Base-by-base conservation (phyloP, 768 basidiomycete genomes). In the Suillus subaureus region DNA sequence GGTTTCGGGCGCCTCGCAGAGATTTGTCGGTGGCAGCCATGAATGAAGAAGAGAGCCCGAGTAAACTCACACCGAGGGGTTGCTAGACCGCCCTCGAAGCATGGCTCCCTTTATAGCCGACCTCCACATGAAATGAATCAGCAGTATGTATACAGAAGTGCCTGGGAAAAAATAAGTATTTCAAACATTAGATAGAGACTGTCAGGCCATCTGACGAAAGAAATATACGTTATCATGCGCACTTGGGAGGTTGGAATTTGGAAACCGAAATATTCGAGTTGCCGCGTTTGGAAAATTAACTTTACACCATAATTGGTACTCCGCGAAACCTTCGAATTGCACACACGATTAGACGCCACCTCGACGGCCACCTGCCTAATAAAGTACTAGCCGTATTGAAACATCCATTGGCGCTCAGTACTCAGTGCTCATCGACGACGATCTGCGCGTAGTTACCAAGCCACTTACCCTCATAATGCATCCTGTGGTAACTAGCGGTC, bases 1-100 rank as follows among this genome's bases (percentile, higher is more conserved):
- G 33, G 40, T 60, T 61, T 9, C 68, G 61, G 11, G 21, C 8
- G 5, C n/a, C 0, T 33, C 64, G 57, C 16, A 67, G 35, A 11
- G 51, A 45, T 33, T 65, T 61, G 51, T 67, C 66, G 64, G 64
- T 61, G 31, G 31, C 23, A 8, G 23, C 51, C 62, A 63, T 63
- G 28, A 33, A n/a, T 28, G 37, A 39, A 13, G 23, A 39, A 26
- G 52, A 7, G 33, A 12, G 31, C 6, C 16, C 3, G 26, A 62
- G 33, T 51, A 13, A 62, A 56, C 52, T 58, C 33, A 33, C 16
- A 40, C 31, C 28, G 16, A 16, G 31, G 31, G 58, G 61, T 37
- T 56, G 16, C 31, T 7, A 52, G 51, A 23, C 15, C 8, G 21
- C 8, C 51, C 18, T 58, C 15, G 57, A 58, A 40, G 37, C 37